These are phyloP conservation scores for Cardamine chenopodiifolia DNA, from an alignment of 345 rosid species.

Conservation along the genomic window DNA sequence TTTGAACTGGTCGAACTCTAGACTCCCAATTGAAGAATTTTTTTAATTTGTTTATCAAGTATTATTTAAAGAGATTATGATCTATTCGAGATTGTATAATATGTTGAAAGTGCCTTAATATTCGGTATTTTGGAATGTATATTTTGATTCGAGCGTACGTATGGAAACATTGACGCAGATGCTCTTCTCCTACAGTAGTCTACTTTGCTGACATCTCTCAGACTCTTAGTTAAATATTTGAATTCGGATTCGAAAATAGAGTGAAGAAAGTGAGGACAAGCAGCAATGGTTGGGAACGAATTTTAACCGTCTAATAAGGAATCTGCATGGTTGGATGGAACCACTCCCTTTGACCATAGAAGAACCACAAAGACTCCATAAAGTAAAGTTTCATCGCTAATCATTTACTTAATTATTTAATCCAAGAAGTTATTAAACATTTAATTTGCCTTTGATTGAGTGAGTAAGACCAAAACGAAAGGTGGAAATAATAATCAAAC, in stretches of 20 bases:
- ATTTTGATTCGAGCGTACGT: conserved; percentile 11
- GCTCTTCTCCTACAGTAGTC: conserved; percentile 22
- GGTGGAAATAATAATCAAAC: conserved; percentile 18
- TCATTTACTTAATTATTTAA: conserved; percentile 8
- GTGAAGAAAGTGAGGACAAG: conserved; percentile 19
- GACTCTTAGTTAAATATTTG: conserved; percentile 25
- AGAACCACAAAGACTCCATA: conserved; percentile 24
- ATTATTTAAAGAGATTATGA: too few species aligned
- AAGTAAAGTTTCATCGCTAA: conserved; percentile 19
- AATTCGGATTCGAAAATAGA: conserved; percentile 10
- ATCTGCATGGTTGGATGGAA: conserved; percentile 43
- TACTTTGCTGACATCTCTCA: conserved; percentile 21
- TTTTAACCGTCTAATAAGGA: conserved; percentile 40
- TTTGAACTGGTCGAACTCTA: too few species aligned
- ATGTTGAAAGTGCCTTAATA: too few species aligned
- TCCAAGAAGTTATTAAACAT: not conserved
- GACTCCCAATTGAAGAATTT: not conserved
- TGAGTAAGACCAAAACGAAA: conserved; percentile 23
- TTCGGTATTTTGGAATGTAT: too few species aligned
- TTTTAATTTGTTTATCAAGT: not conserved
- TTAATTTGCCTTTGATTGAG: conserved; percentile 7
- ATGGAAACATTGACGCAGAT: conserved; percentile 30
- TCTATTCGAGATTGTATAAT: too few species aligned
- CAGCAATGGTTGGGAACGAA: conserved; percentile 22
- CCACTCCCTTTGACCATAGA: conserved; percentile 37